Conservation (phyloP, 768 basidiomycete genomes). For the Bullera alba region DNA sequence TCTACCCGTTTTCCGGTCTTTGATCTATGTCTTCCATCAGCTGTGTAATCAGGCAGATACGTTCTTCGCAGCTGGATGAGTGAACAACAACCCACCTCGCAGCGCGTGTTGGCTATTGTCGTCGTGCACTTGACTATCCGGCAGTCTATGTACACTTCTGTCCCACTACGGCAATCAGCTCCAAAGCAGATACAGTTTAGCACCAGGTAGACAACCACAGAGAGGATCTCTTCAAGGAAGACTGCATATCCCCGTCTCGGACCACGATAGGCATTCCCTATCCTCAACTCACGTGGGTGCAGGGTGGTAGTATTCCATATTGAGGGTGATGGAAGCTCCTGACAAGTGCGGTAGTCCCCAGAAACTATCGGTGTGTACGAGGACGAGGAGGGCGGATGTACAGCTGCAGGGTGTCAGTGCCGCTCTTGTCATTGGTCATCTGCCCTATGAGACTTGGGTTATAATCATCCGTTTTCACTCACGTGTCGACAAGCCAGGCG, state of each 20-base stretch:
- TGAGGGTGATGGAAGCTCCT: constrained; percentile 24
- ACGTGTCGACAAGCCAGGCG: constrained; percentile 32
- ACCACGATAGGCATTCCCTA: too few relatives aligned
- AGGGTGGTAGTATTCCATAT: constrained; percentile 26
- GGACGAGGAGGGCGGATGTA: constrained; percentile 25
- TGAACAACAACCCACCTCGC: constrained; percentile 15
- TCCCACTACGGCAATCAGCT: too few relatives aligned
- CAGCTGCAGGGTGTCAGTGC: constrained; percentile 11
- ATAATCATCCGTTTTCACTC: background rate
- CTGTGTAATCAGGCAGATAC: background rate
- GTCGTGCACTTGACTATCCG: constrained; percentile 12
- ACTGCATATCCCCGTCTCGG: too few relatives aligned
- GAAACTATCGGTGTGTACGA: constrained; percentile 24
- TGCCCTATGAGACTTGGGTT: background rate
- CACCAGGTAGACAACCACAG: background rate
- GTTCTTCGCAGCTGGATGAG: background rate
- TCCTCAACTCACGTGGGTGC: constrained; percentile 11
- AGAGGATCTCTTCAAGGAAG: too few relatives aligned
- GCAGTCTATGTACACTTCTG: constrained; percentile 9
- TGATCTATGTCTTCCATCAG: constrained; percentile 7
- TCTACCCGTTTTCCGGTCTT: constrained; percentile 10
- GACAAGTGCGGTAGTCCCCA: constrained; percentile 30
- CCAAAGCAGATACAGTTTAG: background rate
- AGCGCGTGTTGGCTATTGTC: constrained; percentile 13
- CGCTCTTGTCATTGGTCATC: background rate